Evolutionary conservation across 2,329 filamentous ascomycete species (phyloP).

Genomic region (Teratosphaeria destructans): DNA sequence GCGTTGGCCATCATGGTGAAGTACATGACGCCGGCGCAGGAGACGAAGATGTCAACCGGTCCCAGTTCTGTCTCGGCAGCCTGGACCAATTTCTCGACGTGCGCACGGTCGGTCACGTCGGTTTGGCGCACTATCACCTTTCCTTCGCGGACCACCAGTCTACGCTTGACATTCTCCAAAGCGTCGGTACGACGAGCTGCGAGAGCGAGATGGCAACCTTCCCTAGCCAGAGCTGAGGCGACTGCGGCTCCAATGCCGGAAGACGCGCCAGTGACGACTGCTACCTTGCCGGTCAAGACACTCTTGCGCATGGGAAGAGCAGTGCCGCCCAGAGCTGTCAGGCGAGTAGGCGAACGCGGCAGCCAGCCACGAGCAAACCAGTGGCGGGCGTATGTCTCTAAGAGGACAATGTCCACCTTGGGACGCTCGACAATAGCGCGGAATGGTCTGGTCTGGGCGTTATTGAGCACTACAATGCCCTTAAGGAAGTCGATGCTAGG

Average conservation of each 20-base stretch:
- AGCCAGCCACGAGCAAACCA: conserved; percentile 76
- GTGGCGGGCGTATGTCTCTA: conserved; percentile 69
- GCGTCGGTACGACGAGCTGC: conserved; percentile 61
- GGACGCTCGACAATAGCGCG: conserved; percentile 51
- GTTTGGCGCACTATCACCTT: conserved; percentile 61
- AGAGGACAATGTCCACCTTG: conserved; percentile 57
- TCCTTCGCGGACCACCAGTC: conserved; percentile 46
- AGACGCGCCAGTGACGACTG: conserved; percentile 68
- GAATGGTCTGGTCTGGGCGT: conserved; percentile 54
- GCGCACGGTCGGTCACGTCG: conserved; percentile 56
- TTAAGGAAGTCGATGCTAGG: conserved; percentile 61
- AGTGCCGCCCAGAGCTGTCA: conserved; percentile 35
- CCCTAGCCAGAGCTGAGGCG: conserved; percentile 54
- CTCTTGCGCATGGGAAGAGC: conserved; percentile 41
- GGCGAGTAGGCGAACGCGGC: conserved; percentile 47
- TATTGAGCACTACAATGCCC: conserved; percentile 63
- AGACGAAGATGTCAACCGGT: conserved; percentile 66
- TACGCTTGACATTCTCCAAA: conserved; percentile 56
- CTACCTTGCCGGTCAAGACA: conserved; percentile 57
- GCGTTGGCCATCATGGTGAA: conserved; percentile 77
- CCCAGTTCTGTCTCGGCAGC: conserved; percentile 54
- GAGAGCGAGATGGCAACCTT: conserved; percentile 62
- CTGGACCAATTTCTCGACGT: conserved; percentile 57
- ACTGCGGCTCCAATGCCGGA: conserved; percentile 72
- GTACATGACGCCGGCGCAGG: conserved; percentile 78